Evolutionary conservation across 1,284 basidiomycete species (phyloP), one percentile per base, ranked within the genome.

Genomic region (Fomitopsis schrenkii): DNA sequence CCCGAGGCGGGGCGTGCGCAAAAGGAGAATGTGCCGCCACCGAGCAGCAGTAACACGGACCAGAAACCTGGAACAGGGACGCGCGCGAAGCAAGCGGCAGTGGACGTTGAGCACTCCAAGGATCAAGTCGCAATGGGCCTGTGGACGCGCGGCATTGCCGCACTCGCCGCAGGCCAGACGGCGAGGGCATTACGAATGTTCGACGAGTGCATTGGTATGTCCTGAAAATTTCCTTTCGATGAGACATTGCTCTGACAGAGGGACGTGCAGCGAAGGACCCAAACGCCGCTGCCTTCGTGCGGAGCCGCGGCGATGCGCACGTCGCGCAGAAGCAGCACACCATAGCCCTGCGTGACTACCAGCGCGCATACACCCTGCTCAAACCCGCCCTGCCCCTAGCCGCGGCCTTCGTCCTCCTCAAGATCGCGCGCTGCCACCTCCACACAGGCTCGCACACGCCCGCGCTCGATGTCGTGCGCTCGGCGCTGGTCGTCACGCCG

Each of bases 371-470:
- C 5, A 35, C 55, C n/a, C 35, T 62, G 28, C 28, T 50, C 19
- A 42, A 15, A 36, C 10, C 17, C 53, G 62, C 35, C 15, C 22
- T 50, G 35, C 50, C 59, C 1, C 28, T 45, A 0, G 19, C 46
- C 1, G 53, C 48, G 33, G 30, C 53, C 19, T 42, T 59, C 35
- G 35, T 62, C 5, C 55, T 50, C 48, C 22, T 50, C 48, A 50
- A 60, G 15, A 54, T 61, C 4, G 68, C 64, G 36, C 63, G 65
- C 52, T 67, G 66, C 48, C 62, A 61, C 7, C 57, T 22, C 12
- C 52, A 53, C 19, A 60, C 65, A 1, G 66, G 65, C 3, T 60
- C 59, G 0, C 45, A 45, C 10, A 38, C 63, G 0, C 26, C 64
- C 2, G 68, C 68, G 3, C 52, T 66, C n/a, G 44, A 59, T 26